phyloP scores from a whole-genome alignment of 2,329 filamentous ascomycete genomes.

The Bipolaris gigantea region DNA sequence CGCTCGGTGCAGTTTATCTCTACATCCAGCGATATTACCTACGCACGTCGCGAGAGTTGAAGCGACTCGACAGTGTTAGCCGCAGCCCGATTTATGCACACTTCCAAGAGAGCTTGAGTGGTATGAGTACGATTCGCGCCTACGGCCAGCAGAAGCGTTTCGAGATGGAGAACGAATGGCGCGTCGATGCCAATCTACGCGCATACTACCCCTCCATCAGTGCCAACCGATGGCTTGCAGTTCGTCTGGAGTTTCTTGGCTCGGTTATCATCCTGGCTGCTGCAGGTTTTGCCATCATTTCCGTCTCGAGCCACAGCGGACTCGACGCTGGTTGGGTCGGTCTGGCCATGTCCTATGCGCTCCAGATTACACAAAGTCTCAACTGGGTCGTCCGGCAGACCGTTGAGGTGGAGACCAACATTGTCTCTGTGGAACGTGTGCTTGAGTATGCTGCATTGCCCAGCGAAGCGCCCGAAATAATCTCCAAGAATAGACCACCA shows the following conservation, averaged over 20 bases:
- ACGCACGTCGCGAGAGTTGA: slow-evolving; percentile 91
- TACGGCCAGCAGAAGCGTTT: slow-evolving; percentile 89
- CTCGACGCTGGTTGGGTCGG: slow-evolving; percentile 78
- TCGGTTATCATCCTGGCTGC: slow-evolving; percentile 89
- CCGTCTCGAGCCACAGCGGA: slow-evolving; percentile 68
- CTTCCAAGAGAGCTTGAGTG: slow-evolving; percentile 95
- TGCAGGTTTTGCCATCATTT: slow-evolving; percentile 78
- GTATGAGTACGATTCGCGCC: slow-evolving; percentile 91
- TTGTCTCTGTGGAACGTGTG: slow-evolving; percentile 96
- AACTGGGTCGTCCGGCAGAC: slow-evolving; percentile 99
- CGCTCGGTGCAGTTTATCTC: slow-evolving; percentile 78
- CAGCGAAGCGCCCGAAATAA: slow-evolving; percentile 91
- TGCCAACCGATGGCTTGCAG: slow-evolving; percentile 85
- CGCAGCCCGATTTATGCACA: slow-evolving; percentile 96
- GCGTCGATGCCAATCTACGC: slow-evolving; percentile 89
- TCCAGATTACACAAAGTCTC: slow-evolving; percentile 94
- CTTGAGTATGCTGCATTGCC: slow-evolving; percentile 91
- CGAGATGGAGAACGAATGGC: slow-evolving; percentile 92
- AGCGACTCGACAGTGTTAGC: slow-evolving; percentile 91
- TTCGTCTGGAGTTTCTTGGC: slow-evolving; percentile 93
- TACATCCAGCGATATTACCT: slow-evolving; percentile 98
- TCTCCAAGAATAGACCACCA: slow-evolving; percentile 81
- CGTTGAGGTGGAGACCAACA: slow-evolving; percentile 99
- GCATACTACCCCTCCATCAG: slow-evolving; percentile 97
- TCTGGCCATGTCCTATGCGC: slow-evolving; percentile 92